Percentiles rank a stretch among this genome's conserved stretches.
Conservation (phyloP, 345 rosid species). For the Hibiscus trionum region DNA sequence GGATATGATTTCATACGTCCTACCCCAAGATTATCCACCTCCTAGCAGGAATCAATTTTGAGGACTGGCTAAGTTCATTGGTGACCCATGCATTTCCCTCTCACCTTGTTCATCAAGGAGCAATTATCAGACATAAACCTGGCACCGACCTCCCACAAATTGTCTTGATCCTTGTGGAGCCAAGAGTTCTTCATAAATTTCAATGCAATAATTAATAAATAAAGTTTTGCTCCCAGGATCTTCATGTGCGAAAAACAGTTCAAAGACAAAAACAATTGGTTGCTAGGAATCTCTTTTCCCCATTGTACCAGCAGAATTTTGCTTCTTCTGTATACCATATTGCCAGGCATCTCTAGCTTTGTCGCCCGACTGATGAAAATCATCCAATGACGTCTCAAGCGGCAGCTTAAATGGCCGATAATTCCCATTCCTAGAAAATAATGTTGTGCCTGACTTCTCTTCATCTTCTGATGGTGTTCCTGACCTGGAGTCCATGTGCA, state of each 20-base stretch:
- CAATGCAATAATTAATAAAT: not conserved
- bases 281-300: slow-evolving; percentile 47
- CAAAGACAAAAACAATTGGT: not conserved
- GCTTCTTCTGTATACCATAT: slow-evolving; percentile 56
- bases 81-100: not conserved
- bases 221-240: not conserved
- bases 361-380: slow-evolving; percentile 53
- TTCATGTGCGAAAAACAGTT: not conserved
- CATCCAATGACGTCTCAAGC: slow-evolving; percentile 52
- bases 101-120: not conserved
- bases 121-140: not conserved
- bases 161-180: slow-evolving; percentile 8
- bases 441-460: slow-evolving; percentile 44
- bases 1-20: slow-evolving; percentile 17
- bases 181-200: slow-evolving; percentile 2
- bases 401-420: slow-evolving; percentile 32
- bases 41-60: slow-evolving; percentile 11
- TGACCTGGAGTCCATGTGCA: slow-evolving; percentile 58
- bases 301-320: slow-evolving; percentile 31
- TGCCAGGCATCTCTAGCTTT: slow-evolving; percentile 78
- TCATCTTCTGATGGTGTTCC: slow-evolving; percentile 73
- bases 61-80: not conserved
- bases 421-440: slow-evolving; percentile 52
- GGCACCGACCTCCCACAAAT: slow-evolving; percentile 6
- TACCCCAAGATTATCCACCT: slow-evolving; percentile 15